These are phyloP conservation scores for Plasmodium knowlesi DNA, from an alignment of 169 alveolate genomes.

Conservation along the genomic window DNA sequence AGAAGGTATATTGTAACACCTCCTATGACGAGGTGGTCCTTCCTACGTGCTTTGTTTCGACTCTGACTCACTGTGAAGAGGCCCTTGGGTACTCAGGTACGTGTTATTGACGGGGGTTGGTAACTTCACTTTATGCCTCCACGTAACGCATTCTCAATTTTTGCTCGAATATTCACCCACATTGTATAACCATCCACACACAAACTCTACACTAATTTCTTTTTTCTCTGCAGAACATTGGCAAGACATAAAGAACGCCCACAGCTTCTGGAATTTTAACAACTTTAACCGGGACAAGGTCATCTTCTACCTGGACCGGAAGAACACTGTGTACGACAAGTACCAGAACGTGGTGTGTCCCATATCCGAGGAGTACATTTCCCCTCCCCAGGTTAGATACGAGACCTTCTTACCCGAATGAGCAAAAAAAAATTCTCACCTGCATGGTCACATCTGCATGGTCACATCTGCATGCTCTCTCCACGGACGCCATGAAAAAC, in stretches of 20 bases:
- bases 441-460: not conserved
- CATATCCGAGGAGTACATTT: constrained; percentile 22
- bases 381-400: constrained; percentile 55
- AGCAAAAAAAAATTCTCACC: no score
- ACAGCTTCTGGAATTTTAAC: constrained; percentile 68
- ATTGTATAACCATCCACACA: not conserved
- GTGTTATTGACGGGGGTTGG: not conserved
- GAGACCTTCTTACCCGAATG: not conserved
- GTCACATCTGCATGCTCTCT: not conserved
- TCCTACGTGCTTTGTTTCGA: constrained; percentile 49
- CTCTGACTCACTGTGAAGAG: not conserved
- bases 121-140: not conserved
- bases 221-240: constrained; percentile 22
- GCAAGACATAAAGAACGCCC: constrained; percentile 70
- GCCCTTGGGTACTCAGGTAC: constrained; percentile 14
- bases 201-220: no score
- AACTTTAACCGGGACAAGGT: constrained; percentile 36
- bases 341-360: constrained; percentile 10
- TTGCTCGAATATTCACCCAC: not conserved
- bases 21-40: constrained; percentile 55
- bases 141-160: no score
- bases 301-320: constrained; percentile 28
- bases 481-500: not conserved
- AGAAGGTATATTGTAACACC: constrained; percentile 41
- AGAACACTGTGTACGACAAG: constrained; percentile 44